Base-by-base conservation (phyloP, 2,329 filamentous ascomycete species). In the Fusarium stilboides region DNA sequence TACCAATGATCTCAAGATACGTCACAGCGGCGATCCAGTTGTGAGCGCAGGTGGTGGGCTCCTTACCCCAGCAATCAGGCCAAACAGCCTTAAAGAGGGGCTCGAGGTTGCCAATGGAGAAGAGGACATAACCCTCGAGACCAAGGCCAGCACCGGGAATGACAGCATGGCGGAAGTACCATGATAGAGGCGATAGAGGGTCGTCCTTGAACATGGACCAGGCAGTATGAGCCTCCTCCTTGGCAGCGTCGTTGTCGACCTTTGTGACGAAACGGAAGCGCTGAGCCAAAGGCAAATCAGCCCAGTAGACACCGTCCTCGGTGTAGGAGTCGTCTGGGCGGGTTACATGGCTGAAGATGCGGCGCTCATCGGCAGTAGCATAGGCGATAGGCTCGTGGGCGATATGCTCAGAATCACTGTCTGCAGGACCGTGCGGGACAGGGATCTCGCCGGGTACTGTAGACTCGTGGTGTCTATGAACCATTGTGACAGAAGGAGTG, bases 111-210 rank as follows among this genome's bases (percentile, higher is more conserved):
- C 95, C 95, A 73, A 98, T 98, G 68, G 94, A 98, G 86, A 98
- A 98, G 20, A 98, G 88, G 42, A 98, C 94, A 77, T 98, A 98
- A 74, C 94, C 95, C 86, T 98, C 95, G 28, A 98, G 88, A 77
- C 94, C 91, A 52, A 98, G 89, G 78, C 95, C 95, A 70, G 94
- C 94, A 81, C 95, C 95, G 50, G 95, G 95, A 61, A 98, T 89
- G 55, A 98, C 91, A 81, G 94, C 95, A 78, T 97, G 96, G 76
- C 90, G 89, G 78, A 97, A 91, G 80, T 98, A 98, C 86, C 91
- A 96, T 24, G 86, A 84, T n/a, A 98, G 58, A 1, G 94, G 94
- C 57, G 91, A 92, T 17, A 98, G 85, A 31, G 94, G 94, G 76
- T 98, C 94, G 57, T 89, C 85, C 84, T 97, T 97, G 76, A 93